Base-by-base conservation (phyloP, 306 rosid genomes). In the Dalbergia cultrata region DNA sequence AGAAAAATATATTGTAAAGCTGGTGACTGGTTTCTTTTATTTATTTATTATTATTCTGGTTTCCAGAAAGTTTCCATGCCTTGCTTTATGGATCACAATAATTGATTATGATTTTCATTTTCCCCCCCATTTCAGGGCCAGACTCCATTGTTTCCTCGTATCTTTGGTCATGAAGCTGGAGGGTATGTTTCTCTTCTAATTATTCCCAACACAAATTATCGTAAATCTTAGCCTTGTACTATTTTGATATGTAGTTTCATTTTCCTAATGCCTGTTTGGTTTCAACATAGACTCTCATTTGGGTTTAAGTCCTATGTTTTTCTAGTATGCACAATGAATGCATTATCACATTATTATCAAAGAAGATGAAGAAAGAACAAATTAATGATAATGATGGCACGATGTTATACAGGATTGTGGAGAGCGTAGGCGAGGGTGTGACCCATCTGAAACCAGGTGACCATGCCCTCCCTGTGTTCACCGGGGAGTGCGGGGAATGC, bases 101-200 rank as follows among this genome's bases (percentile, higher is more conserved):
- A 37, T 75, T 68, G 72, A 70, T 74, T 56, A n/a, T 37, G 31
- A 49, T 14, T 43, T 78, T 18, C 19, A 3, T 41, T 12, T 45
- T 34, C 59, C 4, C 5, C 34, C 21, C 14, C 68, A 56, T 84
- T 86, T 59, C 90, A 94, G 97, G 97, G 97, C 49, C 97, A 92
- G 67, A 79, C 90, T 21, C 97, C 97, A 12, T 7, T 94, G 65
- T 94, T 94, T 73, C 97, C 98, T 85, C 97, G 97, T 75, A 92
- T 94, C 61, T 91, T 88, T 63, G 98, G 98, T 76, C 98, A 94
- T 81, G 98, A 94, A 79, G 97, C 97, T 66, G 94, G 97, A 85
- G 98, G 97, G 97, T 92, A 87, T 60, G 87, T 50, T 80, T 44
- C 76, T 41, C 39, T 69, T 49, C 70, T 50, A 2, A 21, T 37